These are phyloP conservation scores for Clathrospora elynae DNA, from an alignment of 2,329 filamentous ascomycete genomes.

Conservation along the genomic window DNA sequence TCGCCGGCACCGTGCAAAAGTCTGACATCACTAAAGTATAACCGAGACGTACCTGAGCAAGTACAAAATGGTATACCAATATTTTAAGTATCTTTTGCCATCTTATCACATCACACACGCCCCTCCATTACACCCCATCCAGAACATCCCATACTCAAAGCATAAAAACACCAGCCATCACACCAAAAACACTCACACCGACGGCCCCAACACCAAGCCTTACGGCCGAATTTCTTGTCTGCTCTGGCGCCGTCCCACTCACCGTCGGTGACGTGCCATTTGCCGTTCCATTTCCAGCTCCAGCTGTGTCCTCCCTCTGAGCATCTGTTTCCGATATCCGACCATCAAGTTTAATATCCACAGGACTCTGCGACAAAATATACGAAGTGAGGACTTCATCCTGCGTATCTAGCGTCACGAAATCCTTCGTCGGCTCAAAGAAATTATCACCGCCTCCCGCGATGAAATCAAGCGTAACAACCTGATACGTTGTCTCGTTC, in stretches of 20 bases:
- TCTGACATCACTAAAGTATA: no score
- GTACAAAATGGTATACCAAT: no score
- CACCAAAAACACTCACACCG: constrained; percentile 14
- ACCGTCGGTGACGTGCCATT: constrained; percentile 28
- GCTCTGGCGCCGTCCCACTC: constrained; percentile 12
- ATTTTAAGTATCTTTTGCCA: neutral
- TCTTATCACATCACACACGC: neutral
- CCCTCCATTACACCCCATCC: neutral
- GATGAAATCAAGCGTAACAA: constrained; percentile 68
- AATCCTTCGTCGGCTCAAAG: constrained; percentile 51
- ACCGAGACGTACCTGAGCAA: no score
- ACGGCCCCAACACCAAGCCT: constrained; percentile 13
- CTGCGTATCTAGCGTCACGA: constrained; percentile 58
- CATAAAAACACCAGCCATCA: constrained; percentile 19
- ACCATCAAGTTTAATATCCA: constrained; percentile 58
- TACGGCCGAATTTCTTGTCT: constrained; percentile 18
- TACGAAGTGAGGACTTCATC: constrained; percentile 61
- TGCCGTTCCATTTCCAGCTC: constrained; percentile 21
- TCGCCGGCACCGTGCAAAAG: no score
- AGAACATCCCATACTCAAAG: constrained; percentile 10
- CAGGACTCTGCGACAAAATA: constrained; percentile 55
- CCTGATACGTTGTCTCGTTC: constrained; percentile 56
- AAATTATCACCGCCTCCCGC: constrained; percentile 66
- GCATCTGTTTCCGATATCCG: constrained; percentile 49
- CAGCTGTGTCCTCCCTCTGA: constrained; percentile 19